Percentiles rank a stretch among this genome's conserved stretches.
Evolutionary conservation across 257 asterid species (phyloP).

Genomic region (Solanum lycopersicoides): DNA sequence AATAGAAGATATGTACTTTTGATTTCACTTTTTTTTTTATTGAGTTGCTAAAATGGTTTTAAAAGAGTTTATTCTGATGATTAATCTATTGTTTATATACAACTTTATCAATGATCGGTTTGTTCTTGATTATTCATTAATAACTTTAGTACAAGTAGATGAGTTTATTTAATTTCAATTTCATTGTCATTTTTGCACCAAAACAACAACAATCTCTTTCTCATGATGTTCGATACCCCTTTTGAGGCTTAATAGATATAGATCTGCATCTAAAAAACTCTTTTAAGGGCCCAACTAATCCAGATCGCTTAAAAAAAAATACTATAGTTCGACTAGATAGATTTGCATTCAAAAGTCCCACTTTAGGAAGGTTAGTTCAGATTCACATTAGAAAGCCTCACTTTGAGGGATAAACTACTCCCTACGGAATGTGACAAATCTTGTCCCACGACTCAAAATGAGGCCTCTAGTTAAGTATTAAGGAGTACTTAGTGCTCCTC

Average conservation of each 20-base stretch:
- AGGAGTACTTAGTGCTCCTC: background rate
- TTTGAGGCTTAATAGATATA: background rate
- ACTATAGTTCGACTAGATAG: background rate
- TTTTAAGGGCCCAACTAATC: background rate
- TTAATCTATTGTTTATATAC: background rate
- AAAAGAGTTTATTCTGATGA: background rate
- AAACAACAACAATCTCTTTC: too few species aligned
- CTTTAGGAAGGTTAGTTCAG: background rate
- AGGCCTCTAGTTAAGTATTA: background rate
- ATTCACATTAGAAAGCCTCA: background rate
- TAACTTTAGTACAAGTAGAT: background rate
- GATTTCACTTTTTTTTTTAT: too few species aligned
- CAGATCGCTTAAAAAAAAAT: too few species aligned
- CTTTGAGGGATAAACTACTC: background rate
- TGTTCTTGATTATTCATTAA: too few species aligned
- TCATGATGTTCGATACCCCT: background rate
- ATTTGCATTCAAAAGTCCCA: background rate
- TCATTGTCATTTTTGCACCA: background rate
- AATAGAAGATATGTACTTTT: background rate
- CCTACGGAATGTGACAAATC: background rate
- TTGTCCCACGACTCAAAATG: background rate
- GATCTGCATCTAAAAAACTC: background rate
- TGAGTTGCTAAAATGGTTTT: background rate
- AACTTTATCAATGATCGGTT: too few species aligned
- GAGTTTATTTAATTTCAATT: too few species aligned